phyloP scores from a whole-genome alignment of 441 rosid genomes.

The Metrosideros polymorpha region DNA sequence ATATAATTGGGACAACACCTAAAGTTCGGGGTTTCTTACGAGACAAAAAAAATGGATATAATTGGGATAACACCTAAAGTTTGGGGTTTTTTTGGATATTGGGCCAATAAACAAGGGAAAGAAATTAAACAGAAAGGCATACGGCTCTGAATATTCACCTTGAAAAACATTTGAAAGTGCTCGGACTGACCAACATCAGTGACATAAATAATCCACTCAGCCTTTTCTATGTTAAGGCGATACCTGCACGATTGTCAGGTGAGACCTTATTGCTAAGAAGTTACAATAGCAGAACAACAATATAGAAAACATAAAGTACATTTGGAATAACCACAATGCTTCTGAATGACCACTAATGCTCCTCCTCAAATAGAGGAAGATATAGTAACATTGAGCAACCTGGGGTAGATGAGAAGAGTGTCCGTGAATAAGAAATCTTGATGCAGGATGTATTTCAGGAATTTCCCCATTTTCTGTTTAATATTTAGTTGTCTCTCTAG shows the following conservation, averaged over 20 bases:
- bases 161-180: constrained; percentile 86
- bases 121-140: neutral
- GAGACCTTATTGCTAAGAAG: neutral
- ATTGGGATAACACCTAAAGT: too few species aligned
- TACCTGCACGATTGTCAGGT: constrained; percentile 44
- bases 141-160: constrained; percentile 30
- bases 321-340: neutral
- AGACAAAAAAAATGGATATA: too few species aligned
- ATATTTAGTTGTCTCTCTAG: neutral
- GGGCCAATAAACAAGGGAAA: neutral
- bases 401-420: neutral
- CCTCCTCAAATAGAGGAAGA: neutral
- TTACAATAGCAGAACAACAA: neutral
- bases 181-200: constrained; percentile 97
- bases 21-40: too few species aligned
- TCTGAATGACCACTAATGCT: neutral
- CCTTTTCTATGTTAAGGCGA: constrained; percentile 87
- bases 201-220: constrained; percentile 89
- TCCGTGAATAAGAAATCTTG: neutral
- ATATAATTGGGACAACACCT: too few species aligned
- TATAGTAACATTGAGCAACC: neutral
- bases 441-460: neutral
- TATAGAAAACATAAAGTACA: neutral
- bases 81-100: too few species aligned
- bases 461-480: neutral